Percentiles rank a stretch among this genome's conserved stretches.
Conservation (phyloP, 2,329 filamentous ascomycete genomes). For the Corniculantispora saksenae region DNA sequence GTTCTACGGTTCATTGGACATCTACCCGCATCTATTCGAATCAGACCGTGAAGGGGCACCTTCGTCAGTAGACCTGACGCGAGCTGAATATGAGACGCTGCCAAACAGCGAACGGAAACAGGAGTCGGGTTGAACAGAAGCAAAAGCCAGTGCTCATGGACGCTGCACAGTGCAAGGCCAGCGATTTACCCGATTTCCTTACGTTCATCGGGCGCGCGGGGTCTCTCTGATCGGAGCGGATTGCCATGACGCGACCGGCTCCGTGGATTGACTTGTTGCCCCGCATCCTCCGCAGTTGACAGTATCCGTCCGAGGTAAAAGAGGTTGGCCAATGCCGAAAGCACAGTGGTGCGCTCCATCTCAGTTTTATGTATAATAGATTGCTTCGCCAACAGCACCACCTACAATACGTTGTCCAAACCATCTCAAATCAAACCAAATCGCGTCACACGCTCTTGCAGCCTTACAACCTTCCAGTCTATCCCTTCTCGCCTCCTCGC, state of each 20-base stretch:
- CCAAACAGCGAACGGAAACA: no score
- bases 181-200: no score
- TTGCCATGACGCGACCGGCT: not conserved
- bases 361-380: not conserved
- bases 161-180: no score
- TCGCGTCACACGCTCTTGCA: no score
- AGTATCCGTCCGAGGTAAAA: constrained; percentile 2
- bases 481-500: not conserved
- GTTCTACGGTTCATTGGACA: no score
- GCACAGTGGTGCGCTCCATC: not conserved
- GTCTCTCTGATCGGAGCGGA: not conserved
- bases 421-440: not conserved
- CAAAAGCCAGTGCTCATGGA: no score
- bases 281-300: not conserved
- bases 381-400: not conserved
- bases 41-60: no score
- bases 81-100: no score
- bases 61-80: no score
- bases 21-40: no score
- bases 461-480: no score
- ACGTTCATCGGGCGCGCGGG: not conserved
- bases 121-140: no score
- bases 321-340: not conserved
- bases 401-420: not conserved
- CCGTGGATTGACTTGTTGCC: not conserved